Evolutionary conservation across 257 asterid species (phyloP).

Genomic region (Nicotiana attenuata): DNA sequence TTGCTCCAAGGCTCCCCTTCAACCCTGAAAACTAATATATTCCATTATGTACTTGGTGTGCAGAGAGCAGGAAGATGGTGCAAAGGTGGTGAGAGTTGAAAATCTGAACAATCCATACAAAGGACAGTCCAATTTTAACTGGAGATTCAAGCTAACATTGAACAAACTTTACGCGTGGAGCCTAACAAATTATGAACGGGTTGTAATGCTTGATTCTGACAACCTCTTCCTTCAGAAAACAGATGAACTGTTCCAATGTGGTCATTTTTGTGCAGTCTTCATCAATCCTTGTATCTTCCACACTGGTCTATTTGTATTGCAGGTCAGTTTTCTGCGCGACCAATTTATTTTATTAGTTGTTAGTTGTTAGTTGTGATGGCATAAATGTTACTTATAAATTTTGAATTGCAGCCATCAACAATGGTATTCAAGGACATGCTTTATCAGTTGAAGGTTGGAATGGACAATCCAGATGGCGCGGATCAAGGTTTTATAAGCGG

Average conservation of each 20-base stretch:
- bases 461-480: conserved; percentile 85
- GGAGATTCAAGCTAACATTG: conserved; percentile 73
- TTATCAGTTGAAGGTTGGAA: conserved; percentile 50
- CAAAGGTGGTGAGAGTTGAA: conserved; percentile 61
- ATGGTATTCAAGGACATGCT: conserved; percentile 73
- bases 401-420: conserved; percentile 61
- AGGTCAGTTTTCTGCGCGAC: conserved; percentile 32
- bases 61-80: conserved; percentile 74
- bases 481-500: conserved; percentile 84
- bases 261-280: conserved; percentile 87
- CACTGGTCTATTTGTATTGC: conserved; percentile 88
- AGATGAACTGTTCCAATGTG: conserved; percentile 86
- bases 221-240: conserved; percentile 72
- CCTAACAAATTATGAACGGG: conserved; percentile 70
- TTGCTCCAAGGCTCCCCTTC: too few species aligned
- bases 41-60: background rate
- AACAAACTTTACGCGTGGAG: conserved; percentile 93
- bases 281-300: conserved; percentile 96
- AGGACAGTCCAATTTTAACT: conserved; percentile 30
- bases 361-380: background rate
- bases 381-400: background rate
- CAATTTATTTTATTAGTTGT: background rate
- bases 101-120: conserved; percentile 67
- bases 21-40: background rate
- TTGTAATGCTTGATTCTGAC: conserved; percentile 90